Evolutionary conservation across 176 grass and related monocot genomes (phyloP), one percentile per base, ranked within the genome.

Genomic region (Elaeis guineensis): DNA sequence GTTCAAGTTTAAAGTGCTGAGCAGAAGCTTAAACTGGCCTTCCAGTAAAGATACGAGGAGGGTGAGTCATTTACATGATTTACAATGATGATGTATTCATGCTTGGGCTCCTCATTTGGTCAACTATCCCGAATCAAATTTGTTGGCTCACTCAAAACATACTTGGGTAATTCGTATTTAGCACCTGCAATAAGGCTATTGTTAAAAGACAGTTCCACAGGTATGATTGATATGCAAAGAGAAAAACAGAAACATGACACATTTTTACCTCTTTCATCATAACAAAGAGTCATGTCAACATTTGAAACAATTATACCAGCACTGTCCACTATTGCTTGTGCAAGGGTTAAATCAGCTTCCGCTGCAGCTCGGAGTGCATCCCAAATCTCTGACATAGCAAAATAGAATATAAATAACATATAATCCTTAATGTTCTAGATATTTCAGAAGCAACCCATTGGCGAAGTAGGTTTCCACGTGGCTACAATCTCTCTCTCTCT

Each of bases 121-220:
- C 65, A 91, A 54, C 62, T 65, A 3, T 97, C 87, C 52, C 53
- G 25, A 77, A 78, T 75, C 67, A 97, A 78, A 78, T 91, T 91
- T 62, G 87, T 85, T 3, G 92, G 92, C 62, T 91, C 87, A 6
- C 83, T 97, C 63, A 91, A 64, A 75, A 91, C 78, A 70, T 90
- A 88, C 64, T 88, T 97, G 15, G 92, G 92, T 51, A 97, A 65
- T 68, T 97, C 87, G 63, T 97, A 97, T 66, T 91, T 97, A 55
- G 79, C 86, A 75, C 92, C 92, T 91, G 77, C 62, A 80, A 55
- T 50, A 78, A 62, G 55, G 25, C 62, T 72, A 29, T 49, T 72
- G 56, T 32, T 51, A 3, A 20, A 64, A 71, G 12, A 52, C 20
- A 20, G 52, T 55, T 67, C 55, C 52, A 30, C 12, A 56, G 17